Percentiles rank a stretch among this genome's conserved stretches.
These are phyloP conservation scores for Kalmusia sp. DNA, from an alignment of 2,329 filamentous ascomycete species.

Conservation along the genomic window DNA sequence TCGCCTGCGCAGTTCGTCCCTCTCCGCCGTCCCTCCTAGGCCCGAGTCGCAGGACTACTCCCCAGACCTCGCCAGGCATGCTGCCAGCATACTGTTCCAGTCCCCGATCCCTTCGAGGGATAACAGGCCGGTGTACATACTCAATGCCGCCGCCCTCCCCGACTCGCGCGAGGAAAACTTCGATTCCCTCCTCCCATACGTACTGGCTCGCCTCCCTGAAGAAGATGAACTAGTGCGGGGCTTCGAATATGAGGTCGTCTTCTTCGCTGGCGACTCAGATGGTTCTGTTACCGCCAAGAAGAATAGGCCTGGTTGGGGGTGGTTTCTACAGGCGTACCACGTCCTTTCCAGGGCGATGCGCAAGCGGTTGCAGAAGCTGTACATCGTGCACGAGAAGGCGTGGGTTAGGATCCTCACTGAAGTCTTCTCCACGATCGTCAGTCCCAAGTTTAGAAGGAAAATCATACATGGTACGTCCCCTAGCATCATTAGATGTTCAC, in stretches of 20 bases:
- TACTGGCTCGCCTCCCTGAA: constrained; percentile 60
- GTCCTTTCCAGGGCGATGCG: constrained; percentile 61
- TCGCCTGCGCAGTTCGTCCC: constrained; percentile 52
- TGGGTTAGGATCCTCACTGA: constrained; percentile 64
- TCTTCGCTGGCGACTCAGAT: constrained; percentile 62
- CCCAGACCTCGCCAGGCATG: constrained; percentile 55
- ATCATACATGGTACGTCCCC: constrained; percentile 58
- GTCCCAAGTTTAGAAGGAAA: constrained; percentile 64
- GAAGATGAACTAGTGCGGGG: constrained; percentile 63
- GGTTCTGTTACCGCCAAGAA: constrained; percentile 56
- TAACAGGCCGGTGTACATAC: constrained; percentile 60
- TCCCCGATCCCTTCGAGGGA: constrained; percentile 59
- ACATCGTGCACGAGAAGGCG: constrained; percentile 64
- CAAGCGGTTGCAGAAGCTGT: constrained; percentile 62
- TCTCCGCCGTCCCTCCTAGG: constrained; percentile 56
- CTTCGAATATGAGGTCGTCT: constrained; percentile 63
- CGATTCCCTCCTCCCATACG: constrained; percentile 62
- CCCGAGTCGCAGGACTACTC: constrained; percentile 56
- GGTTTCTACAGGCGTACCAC: constrained; percentile 65
- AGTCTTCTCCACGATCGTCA: constrained; percentile 64
- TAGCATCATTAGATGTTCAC: background rate
- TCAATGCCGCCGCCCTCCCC: constrained; percentile 64
- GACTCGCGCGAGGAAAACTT: constrained; percentile 62
- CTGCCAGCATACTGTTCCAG: constrained; percentile 62
- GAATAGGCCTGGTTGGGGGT: constrained; percentile 59